A percentile compares a stretch with the other conserved stretches of the same genome.
These are phyloP conservation scores for Penicillium sp. DNA, from an alignment of 2,329 filamentous ascomycete genomes.

Conservation along the genomic window DNA sequence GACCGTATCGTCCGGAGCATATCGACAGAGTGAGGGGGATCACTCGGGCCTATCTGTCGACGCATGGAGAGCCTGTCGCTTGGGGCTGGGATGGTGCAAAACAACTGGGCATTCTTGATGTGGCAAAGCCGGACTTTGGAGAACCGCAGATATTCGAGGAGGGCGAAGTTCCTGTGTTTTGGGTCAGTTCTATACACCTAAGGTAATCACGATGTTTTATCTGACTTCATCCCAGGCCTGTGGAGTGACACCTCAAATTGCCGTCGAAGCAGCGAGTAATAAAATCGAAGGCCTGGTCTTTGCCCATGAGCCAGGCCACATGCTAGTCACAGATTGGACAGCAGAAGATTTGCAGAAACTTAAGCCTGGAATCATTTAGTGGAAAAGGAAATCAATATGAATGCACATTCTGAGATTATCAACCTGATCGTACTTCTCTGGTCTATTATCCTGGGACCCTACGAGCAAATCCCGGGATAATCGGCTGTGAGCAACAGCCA, in stretches of 20 bases:
- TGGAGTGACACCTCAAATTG: slow-evolving; percentile 64
- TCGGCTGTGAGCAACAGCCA: slow-evolving; percentile 32
- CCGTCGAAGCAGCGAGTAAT: slow-evolving; percentile 52
- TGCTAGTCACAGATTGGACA: slow-evolving; percentile 57
- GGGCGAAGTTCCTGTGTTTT: slow-evolving; percentile 37
- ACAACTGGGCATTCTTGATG: slow-evolving; percentile 54
- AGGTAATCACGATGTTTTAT: slow-evolving; percentile 31
- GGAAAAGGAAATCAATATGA: not conserved
- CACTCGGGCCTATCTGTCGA: slow-evolving; percentile 54
- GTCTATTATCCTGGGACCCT: not conserved
- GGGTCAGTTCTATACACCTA: slow-evolving; percentile 18
- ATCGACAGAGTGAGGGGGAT: slow-evolving; percentile 54
- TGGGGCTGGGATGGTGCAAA: slow-evolving; percentile 61
- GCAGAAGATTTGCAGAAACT: slow-evolving; percentile 38
- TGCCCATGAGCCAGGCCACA: slow-evolving; percentile 61
- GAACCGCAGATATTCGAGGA: slow-evolving; percentile 43
- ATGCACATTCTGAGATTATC: not conserved
- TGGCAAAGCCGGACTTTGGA: slow-evolving; percentile 57
- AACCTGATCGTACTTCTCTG: not conserved
- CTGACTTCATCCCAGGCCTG: slow-evolving; percentile 63
- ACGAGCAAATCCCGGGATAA: slow-evolving; percentile 44
- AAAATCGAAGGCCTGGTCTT: slow-evolving; percentile 55
- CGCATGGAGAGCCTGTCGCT: slow-evolving; percentile 63
- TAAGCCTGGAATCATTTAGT: slow-evolving; percentile 6
- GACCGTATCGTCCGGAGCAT: slow-evolving; percentile 52